Evolutionary conservation across 2,329 filamentous ascomycete species (phyloP).

Genomic region (Trichocomaceae sp.): DNA sequence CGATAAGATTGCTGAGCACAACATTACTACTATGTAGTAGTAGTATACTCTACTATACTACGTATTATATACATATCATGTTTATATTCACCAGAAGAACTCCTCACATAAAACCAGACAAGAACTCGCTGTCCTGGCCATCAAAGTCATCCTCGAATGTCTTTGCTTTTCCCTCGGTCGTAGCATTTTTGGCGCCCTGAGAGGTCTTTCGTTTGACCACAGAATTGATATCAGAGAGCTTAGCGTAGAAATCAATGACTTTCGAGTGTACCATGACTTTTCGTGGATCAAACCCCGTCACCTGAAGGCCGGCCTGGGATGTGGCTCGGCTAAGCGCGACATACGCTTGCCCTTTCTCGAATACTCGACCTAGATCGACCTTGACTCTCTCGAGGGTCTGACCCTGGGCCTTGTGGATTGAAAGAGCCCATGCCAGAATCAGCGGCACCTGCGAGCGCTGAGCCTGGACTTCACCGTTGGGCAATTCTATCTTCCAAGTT

Average conservation of each 20-base stretch:
- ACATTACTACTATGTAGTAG: too few species aligned
- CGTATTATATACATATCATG: background rate
- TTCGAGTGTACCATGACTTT: constrained; percentile 93
- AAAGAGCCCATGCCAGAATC: constrained; percentile 93
- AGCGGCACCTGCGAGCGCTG: constrained; percentile 76
- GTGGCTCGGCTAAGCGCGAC: constrained; percentile 92
- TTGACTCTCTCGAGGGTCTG: constrained; percentile 92
- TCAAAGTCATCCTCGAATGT: constrained; percentile 39
- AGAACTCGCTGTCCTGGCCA: constrained; percentile 34
- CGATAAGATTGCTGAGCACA: constrained; percentile 10
- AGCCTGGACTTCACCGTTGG: constrained; percentile 87
- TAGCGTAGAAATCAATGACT: constrained; percentile 78
- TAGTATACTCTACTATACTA: too few species aligned
- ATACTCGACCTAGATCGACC: constrained; percentile 84
- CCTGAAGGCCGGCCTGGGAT: constrained; percentile 77
- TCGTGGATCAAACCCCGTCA: constrained; percentile 75
- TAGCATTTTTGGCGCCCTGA: constrained; percentile 24
- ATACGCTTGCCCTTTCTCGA: constrained; percentile 97
- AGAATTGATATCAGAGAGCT: constrained; percentile 67
- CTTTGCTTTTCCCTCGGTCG: constrained; percentile 17
- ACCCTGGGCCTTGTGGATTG: constrained; percentile 96
- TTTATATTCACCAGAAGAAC: constrained; percentile 3
- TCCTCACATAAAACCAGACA: constrained; percentile 7
- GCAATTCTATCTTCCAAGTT: constrained; percentile 95
- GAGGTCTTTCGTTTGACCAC: constrained; percentile 26